A percentile compares a stretch with the other conserved stretches of the same genome.
Evolutionary conservation across 805 yeast genomes (phyloP).

Genomic region (Kodamaea kaohsiungensis): DNA sequence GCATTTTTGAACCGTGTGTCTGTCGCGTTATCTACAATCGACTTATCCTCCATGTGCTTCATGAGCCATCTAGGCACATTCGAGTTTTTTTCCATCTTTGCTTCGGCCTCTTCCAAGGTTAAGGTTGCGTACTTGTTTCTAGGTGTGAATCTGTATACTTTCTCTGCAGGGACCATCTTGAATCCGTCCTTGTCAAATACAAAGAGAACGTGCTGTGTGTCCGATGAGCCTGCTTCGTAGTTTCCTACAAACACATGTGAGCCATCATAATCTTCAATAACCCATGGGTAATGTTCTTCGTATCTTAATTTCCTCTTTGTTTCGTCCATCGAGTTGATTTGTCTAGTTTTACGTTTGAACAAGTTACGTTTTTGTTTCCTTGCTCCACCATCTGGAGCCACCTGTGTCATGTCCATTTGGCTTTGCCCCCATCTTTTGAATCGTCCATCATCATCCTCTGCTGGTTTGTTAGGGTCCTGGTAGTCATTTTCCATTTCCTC

Average conservation of each 20-base stretch:
- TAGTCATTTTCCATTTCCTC: conserved; percentile 14
- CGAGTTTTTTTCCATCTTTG: conserved; percentile 78
- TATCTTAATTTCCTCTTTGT: conserved; percentile 80
- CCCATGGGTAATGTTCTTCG: conserved; percentile 98
- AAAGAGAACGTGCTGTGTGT: conserved; percentile 74
- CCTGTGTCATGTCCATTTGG: conserved; percentile 58
- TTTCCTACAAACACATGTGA: conserved; percentile 93
- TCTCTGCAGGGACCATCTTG: conserved; percentile 92
- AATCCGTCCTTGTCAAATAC: conserved; percentile 87
- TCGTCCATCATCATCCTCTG: conserved; percentile 33
- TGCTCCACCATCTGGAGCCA: conserved; percentile 93
- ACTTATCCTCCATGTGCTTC: conserved; percentile 72
- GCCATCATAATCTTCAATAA: conserved; percentile 94
- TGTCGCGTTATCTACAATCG: conserved; percentile 42
- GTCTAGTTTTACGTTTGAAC: conserved; percentile 80
- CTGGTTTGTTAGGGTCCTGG: conserved; percentile 19
- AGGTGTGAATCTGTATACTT: conserved; percentile 90
- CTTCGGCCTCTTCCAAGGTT: conserved; percentile 95
- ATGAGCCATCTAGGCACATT: conserved; percentile 92
- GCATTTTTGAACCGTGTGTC: conserved; percentile 45
- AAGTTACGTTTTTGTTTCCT: conserved; percentile 59
- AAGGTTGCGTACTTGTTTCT: conserved; percentile 91
- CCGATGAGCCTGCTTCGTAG: conserved; percentile 88
- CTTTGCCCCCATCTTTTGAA: conserved; percentile 33
- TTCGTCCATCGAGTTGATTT: conserved; percentile 78